Conservation (phyloP, 2,329 filamentous ascomycete species). For the Dothideomycetes sp. region DNA sequence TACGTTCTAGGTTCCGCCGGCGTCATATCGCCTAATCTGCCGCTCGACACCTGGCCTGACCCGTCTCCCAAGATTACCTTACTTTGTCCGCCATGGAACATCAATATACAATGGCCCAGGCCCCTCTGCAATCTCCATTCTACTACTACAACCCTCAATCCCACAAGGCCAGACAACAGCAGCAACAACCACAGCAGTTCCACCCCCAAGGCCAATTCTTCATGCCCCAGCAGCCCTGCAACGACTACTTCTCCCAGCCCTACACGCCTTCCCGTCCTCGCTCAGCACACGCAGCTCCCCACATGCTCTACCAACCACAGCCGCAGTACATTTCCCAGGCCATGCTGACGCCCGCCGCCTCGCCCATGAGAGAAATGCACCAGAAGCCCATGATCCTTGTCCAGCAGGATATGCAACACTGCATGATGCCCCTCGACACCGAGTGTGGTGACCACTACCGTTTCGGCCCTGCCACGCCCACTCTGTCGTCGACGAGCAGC, state of each 20-base stretch:
- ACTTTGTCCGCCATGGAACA: constrained; percentile 21
- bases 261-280: constrained; percentile 5
- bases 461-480: constrained; percentile 76
- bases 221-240: constrained; percentile 40
- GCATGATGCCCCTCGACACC: constrained; percentile 59
- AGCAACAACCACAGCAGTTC: constrained; percentile 68
- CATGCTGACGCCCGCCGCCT: constrained; percentile 64
- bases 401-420: constrained; percentile 45
- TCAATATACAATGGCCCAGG: constrained; percentile 18
- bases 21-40: background rate
- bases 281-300: constrained; percentile 17
- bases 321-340: constrained; percentile 47
- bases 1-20: background rate
- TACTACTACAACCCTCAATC: constrained; percentile 80
- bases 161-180: constrained; percentile 50
- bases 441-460: constrained; percentile 53
- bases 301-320: constrained; percentile 28
- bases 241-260: constrained; percentile 19
- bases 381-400: constrained; percentile 66
- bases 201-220: constrained; percentile 32
- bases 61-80: background rate
- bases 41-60: background rate
- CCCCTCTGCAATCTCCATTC: constrained; percentile 61
- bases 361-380: constrained; percentile 58
- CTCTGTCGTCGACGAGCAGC: constrained; percentile 73